Evolutionary conservation across 2,329 filamentous ascomycete genomes (phyloP).

Genomic region (Trichoderma oligosporum): DNA sequence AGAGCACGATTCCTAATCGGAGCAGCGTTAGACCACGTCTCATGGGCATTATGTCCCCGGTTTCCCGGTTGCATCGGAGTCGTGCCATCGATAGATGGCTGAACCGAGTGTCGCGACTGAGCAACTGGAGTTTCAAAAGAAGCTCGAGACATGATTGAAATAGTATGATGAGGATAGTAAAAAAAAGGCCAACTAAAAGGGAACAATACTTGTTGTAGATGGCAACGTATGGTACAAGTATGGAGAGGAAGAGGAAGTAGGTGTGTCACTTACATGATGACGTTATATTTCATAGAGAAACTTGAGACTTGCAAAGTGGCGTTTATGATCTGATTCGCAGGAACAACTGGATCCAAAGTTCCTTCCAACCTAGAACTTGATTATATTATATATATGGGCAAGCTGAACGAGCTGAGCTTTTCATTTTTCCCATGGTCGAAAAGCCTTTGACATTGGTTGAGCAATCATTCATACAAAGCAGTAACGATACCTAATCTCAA

Average conservation of each 20-base stretch:
- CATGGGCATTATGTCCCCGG: slow-evolving; percentile 12
- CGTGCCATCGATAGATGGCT: slow-evolving; percentile 32
- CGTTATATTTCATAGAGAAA: background rate
- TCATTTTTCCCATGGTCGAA: background rate
- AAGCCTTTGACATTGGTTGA: background rate
- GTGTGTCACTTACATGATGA: slow-evolving; percentile 18
- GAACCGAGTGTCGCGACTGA: slow-evolving; percentile 13
- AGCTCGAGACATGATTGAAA: slow-evolving; percentile 12
- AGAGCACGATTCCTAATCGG: slow-evolving; percentile 65
- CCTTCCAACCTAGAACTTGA: background rate
- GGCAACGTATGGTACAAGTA: background rate
- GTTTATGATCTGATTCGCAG: background rate
- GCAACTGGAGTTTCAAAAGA: background rate
- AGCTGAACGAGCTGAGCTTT: background rate
- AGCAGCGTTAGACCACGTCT: slow-evolving; percentile 28
- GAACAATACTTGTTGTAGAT: background rate
- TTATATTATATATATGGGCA: background rate
- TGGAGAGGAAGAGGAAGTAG: background rate
- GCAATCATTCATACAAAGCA: background rate
- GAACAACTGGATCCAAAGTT: background rate
- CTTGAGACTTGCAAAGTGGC: background rate
- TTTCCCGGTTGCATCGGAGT: slow-evolving; percentile 23
- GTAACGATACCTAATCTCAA: background rate
- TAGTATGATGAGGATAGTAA: background rate
- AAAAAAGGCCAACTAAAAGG: background rate